These are phyloP conservation scores for Nakazawaea wyomingensis DNA, from an alignment of 805 yeast genomes.

Conservation along the genomic window DNA sequence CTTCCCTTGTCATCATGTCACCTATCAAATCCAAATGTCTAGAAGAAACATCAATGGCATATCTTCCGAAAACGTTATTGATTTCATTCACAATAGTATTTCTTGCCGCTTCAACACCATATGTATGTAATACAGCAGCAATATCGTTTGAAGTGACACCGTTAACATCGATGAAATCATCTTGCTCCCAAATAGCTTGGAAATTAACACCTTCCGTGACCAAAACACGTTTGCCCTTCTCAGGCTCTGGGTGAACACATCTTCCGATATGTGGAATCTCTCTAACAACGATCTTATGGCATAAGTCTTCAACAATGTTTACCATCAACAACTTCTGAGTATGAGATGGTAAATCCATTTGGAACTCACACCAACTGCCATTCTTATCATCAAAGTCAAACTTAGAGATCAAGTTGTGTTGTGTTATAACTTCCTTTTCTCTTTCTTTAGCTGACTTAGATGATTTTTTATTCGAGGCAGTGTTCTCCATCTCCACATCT, in stretches of 20 bases:
- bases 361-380: slow-evolving; percentile 93
- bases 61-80: slow-evolving; percentile 90
- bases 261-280: slow-evolving; percentile 90
- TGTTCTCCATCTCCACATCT: slow-evolving; percentile 32
- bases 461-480: slow-evolving; percentile 28
- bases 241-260: slow-evolving; percentile 77
- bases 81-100: slow-evolving; percentile 95
- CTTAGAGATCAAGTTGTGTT: slow-evolving; percentile 67
- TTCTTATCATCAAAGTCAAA: slow-evolving; percentile 85
- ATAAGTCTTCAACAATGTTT: slow-evolving; percentile 87
- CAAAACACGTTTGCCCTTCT: slow-evolving; percentile 65
- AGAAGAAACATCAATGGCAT: slow-evolving; percentile 87
- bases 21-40: slow-evolving; percentile 97
- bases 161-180: slow-evolving; percentile 85
- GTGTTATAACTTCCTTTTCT: slow-evolving; percentile 72
- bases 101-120: slow-evolving; percentile 99
- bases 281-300: slow-evolving; percentile 86
- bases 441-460: slow-evolving; percentile 72
- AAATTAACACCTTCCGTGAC: slow-evolving; percentile 98
- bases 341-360: slow-evolving; percentile 74
- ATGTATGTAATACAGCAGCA: slow-evolving; percentile 80
- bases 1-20: slow-evolving; percentile 99
- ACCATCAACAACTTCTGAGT: slow-evolving; percentile 96
- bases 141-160: slow-evolving; percentile 90
- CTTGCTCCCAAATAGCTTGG: slow-evolving; percentile 97